Evolutionary conservation across 352 stramenopile species (phyloP), one percentile per base, ranked within the genome.

Genomic region (Phytophthora foliorum): DNA sequence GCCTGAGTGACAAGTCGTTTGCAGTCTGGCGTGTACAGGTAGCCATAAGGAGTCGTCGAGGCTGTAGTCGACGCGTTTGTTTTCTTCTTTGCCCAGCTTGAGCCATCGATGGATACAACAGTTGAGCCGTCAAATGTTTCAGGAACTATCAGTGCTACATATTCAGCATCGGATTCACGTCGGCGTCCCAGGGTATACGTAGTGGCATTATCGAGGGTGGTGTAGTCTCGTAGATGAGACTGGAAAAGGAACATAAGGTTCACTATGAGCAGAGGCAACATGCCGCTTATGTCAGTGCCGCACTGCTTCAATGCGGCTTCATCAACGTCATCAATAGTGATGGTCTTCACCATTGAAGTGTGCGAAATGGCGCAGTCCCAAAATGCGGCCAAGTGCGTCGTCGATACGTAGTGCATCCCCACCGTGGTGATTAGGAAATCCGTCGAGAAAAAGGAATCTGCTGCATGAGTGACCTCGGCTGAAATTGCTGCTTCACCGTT

Each of bases 201-300:
- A 0, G 72, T 83, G 6, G 69, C 61, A 45, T 83, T 83, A 42
- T 83, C 75, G 24, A 83, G 34, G 14, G 75, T 83, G 1, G 55
- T 62, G 31, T 84, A 84, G 60, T 81, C 76, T 0, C 76, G 65
- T 6, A 67, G 38, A 21, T 71, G 51, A 13, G 75, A 70, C 44
- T 84, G 76, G 52, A 81, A 72, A 17, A 84, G 57, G 17, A 75
- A 84, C 65, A 84, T 78, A 21, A 84, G 54, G 38, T 84, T 84
- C 7, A 78, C 72, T 2, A 64, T 56, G 34, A 77, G 75, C 4
- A 53, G 59, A 4, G 76, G 76, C 2, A 84, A 34, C 6, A 75
- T 63, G 0, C n/a, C 10, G 0, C 62, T 56, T 17, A 71, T 34
- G 1, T 74, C 51, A 17, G 24, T 44, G 0, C 73, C 73, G 36